Evolutionary conservation across 768 basidiomycete genomes (phyloP).

Genomic region (Epithele typhae): DNA sequence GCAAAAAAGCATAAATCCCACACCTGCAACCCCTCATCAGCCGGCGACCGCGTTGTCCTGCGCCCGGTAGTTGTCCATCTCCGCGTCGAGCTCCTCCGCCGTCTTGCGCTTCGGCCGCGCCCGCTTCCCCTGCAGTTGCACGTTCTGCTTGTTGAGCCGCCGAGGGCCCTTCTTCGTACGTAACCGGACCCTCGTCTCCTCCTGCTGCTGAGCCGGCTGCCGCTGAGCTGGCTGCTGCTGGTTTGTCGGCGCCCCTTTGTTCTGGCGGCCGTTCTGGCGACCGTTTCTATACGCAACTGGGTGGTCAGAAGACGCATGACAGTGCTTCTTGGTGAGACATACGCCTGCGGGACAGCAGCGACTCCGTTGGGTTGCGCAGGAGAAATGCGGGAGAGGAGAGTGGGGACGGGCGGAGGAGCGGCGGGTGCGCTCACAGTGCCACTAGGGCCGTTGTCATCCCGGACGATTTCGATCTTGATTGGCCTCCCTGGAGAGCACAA

Average conservation of each 20-base stretch:
- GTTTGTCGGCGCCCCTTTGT: slow-evolving; percentile 1
- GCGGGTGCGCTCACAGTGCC: slow-evolving; percentile 3
- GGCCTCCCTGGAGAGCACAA: slow-evolving; percentile 45
- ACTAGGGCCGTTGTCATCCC: slow-evolving; percentile 36
- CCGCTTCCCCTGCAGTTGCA: slow-evolving; percentile 27
- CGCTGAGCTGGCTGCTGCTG: too few species aligned
- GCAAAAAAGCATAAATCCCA: too few species aligned
- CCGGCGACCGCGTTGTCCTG: slow-evolving; percentile 10
- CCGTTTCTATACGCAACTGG: too few species aligned
- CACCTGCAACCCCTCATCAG: too few species aligned
- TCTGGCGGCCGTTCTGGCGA: background rate
- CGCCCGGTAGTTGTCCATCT: slow-evolving; percentile 78
- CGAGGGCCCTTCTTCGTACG: slow-evolving; percentile 72
- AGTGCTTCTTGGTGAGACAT: too few species aligned
- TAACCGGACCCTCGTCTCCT: slow-evolving; percentile 12
- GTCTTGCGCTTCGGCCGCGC: slow-evolving; percentile 30
- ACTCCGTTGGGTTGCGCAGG: too few species aligned
- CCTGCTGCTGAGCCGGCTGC: too few species aligned
- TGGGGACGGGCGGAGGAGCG: background rate
- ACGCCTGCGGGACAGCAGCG: too few species aligned
- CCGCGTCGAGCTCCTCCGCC: slow-evolving; percentile 61
- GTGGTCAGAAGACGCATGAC: too few species aligned
- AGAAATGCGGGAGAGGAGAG: too few species aligned
- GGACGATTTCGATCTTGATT: slow-evolving; percentile 60
- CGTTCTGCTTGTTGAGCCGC: slow-evolving; percentile 54